Evolutionary conservation across 208 protist species (phyloP).

Genomic region (Sergeia podlipaevii): DNA sequence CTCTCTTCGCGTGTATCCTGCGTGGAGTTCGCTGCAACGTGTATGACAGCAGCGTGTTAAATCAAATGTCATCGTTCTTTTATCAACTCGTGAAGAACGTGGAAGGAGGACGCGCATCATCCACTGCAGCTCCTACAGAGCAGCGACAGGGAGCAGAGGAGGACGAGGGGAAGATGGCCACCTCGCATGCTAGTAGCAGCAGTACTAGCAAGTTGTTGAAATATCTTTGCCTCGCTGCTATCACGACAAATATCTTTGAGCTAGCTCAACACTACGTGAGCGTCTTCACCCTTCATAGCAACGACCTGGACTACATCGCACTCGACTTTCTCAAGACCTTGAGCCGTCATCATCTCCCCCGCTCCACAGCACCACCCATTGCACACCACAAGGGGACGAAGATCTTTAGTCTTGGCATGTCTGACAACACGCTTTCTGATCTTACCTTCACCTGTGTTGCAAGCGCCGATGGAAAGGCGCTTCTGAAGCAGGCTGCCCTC

Average conservation of each 20-base stretch:
- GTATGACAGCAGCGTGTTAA: slow-evolving; percentile 41
- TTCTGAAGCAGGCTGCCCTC: slow-evolving; percentile 71
- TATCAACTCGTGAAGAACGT: slow-evolving; percentile 45
- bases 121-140: no score
- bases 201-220: slow-evolving; percentile 16
- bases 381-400: slow-evolving; percentile 23
- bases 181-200: background rate
- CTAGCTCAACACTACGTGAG: slow-evolving; percentile 44
- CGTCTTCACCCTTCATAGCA: slow-evolving; percentile 72
- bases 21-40: slow-evolving; percentile 25
- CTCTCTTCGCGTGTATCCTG: slow-evolving; percentile 43
- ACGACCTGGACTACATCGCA: slow-evolving; percentile 71
- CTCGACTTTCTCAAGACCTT: slow-evolving; percentile 58
- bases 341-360: slow-evolving; percentile 47
- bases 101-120: slow-evolving; percentile 3
- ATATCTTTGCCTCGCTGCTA: slow-evolving; percentile 48
- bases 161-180: background rate
- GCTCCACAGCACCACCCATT: slow-evolving; percentile 29
- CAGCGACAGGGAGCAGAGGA: background rate
- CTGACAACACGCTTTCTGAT: slow-evolving; percentile 59
- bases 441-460: slow-evolving; percentile 73
- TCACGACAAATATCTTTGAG: slow-evolving; percentile 52
- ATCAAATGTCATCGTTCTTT: slow-evolving; percentile 48
- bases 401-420: slow-evolving; percentile 22
- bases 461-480: slow-evolving; percentile 53